Conservation (phyloP, 208 protist genomes). For the Crithidia expoeki region DNA sequence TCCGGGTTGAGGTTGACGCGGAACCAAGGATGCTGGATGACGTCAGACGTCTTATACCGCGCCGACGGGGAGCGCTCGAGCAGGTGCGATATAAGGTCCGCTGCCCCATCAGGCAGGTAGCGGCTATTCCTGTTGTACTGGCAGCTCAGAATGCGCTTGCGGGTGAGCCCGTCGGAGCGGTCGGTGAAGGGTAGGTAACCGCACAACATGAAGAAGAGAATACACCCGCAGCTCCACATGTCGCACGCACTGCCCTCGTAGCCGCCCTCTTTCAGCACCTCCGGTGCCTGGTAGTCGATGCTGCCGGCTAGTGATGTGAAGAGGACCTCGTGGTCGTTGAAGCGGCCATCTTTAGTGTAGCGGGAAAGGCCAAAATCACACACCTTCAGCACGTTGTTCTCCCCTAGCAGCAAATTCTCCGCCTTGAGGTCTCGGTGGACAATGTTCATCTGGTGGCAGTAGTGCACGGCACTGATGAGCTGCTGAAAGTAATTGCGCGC, state of each 20-base stretch:
- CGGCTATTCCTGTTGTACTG: slow-evolving; percentile 85
- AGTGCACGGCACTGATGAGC: slow-evolving; percentile 89
- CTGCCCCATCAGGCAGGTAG: slow-evolving; percentile 70
- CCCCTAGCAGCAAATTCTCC: slow-evolving; percentile 91
- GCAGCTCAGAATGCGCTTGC: slow-evolving; percentile 84
- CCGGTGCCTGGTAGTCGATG: slow-evolving; percentile 91
- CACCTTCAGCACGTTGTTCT: slow-evolving; percentile 84
- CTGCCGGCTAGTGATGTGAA: slow-evolving; percentile 88
- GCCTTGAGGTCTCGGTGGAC: slow-evolving; percentile 95
- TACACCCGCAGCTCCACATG: slow-evolving; percentile 97
- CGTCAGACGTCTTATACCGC: slow-evolving; percentile 75
- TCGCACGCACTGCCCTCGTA: slow-evolving; percentile 95
- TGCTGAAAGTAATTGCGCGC: slow-evolving; percentile 92
- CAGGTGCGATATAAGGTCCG: slow-evolving; percentile 80
- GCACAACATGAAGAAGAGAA: slow-evolving; percentile 98
- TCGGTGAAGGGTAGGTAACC: slow-evolving; percentile 97
- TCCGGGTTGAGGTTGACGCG: slow-evolving; percentile 63
- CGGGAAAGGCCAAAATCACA: slow-evolving; percentile 94
- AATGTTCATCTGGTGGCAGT: slow-evolving; percentile 92
- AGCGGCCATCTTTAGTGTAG: slow-evolving; percentile 79
- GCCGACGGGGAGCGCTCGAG: slow-evolving; percentile 61
- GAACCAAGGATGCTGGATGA: slow-evolving; percentile 87
- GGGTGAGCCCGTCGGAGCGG: slow-evolving; percentile 78
- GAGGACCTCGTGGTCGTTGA: slow-evolving; percentile 69
- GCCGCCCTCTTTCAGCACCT: slow-evolving; percentile 86